A percentile compares a stretch with the other conserved stretches of the same genome.
These are phyloP conservation scores for Blastobotrys robertii DNA, from an alignment of 805 yeast genomes.

Conservation along the genomic window DNA sequence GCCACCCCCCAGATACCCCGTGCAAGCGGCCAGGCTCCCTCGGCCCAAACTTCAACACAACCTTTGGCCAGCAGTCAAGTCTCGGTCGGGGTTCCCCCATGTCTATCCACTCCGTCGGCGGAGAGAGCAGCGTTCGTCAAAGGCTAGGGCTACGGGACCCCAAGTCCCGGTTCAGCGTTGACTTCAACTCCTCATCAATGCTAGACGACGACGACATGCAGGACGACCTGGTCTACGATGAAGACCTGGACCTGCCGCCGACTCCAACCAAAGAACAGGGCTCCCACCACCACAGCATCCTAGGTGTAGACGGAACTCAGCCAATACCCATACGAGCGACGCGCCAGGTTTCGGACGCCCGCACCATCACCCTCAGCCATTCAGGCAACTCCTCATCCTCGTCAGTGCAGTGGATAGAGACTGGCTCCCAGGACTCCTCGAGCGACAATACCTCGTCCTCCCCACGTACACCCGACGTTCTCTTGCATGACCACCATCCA, in stretches of 20 bases:
- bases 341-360: constrained; percentile 16
- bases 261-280: constrained; percentile 32
- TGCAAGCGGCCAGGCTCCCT: constrained; percentile 38
- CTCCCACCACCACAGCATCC: no score
- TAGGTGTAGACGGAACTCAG: no score
- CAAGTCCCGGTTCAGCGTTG: constrained; percentile 11
- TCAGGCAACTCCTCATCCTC: no score
- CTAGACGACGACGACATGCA: constrained; percentile 1
- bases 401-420: no score
- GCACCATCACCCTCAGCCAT: constrained; percentile 17
- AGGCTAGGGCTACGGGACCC: constrained; percentile 14
- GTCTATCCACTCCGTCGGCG: background rate
- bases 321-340: constrained; percentile 9
- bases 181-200: constrained; percentile 11
- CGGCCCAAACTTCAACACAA: background rate
- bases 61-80: background rate
- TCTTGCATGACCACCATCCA: constrained; percentile 4
- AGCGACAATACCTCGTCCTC: constrained; percentile 13
- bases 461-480: constrained; percentile 18
- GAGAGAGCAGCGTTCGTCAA: background rate
- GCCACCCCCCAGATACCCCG: constrained; percentile 53
- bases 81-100: background rate
- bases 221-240: constrained; percentile 2
- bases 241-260: constrained; percentile 26
- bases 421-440: constrained; percentile 6